Evolutionary conservation across 2,329 filamentous ascomycete species (phyloP).

Genomic region (Hymenoscyphus linearis): DNA sequence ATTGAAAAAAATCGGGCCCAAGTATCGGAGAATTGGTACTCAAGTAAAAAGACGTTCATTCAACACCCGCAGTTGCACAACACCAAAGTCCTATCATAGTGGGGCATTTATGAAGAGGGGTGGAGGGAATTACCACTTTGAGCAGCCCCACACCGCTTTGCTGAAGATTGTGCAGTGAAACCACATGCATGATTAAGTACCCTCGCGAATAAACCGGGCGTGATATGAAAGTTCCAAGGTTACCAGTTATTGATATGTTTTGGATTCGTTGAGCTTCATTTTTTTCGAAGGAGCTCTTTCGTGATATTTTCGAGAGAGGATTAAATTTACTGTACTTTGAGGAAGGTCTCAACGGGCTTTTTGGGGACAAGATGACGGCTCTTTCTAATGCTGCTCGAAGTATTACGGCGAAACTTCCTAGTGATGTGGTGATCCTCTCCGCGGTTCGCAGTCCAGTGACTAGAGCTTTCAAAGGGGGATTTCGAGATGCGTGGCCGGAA

Average conservation of each 20-base stretch:
- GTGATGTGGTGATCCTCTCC: conserved; percentile 62
- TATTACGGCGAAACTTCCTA: conserved; percentile 44
- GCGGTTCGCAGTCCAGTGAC: conserved; percentile 62
- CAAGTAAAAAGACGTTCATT: not conserved
- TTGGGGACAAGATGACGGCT: conserved; percentile 14
- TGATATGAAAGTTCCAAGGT: no score
- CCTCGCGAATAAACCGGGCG: no score
- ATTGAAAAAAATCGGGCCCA: not conserved
- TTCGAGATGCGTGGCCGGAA: conserved; percentile 63
- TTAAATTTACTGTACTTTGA: not conserved
- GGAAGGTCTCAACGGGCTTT: not conserved
- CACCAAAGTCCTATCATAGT: not conserved
- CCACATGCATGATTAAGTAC: not conserved
- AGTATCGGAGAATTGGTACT: not conserved
- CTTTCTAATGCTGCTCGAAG: conserved; percentile 12
- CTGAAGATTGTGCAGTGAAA: not conserved
- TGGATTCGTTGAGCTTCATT: not conserved
- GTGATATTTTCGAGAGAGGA: not conserved
- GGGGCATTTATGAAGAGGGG: not conserved
- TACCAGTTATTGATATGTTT: not conserved
- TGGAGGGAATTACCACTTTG: not conserved
- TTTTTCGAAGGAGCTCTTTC: not conserved
- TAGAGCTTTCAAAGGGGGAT: conserved; percentile 59
- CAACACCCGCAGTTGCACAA: not conserved
- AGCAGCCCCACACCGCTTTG: not conserved